Evolutionary conservation across 371 early-diverging fungal genomes (phyloP), one percentile per base, ranked within the genome.

Genomic region (Blakeslea trispora): DNA sequence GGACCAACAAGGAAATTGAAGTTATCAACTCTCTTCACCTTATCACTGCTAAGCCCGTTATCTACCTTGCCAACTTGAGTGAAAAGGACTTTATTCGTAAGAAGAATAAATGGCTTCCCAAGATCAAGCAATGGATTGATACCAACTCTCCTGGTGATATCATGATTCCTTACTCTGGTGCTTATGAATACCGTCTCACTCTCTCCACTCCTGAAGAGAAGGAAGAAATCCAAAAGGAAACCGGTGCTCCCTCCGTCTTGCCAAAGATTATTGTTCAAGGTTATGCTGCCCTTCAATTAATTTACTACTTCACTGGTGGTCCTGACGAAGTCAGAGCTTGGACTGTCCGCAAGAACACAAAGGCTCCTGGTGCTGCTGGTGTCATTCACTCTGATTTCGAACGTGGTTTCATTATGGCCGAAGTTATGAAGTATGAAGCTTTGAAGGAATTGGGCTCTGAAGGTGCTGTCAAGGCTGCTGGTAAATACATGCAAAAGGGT

Each of bases 291-390:
- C 82, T 99, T 47, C 82, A 91, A 51, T 79, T 99, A 21, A 88
- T 91, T 63, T 97, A 97, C 79, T 99, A 89, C 82, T 99, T 99
- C 75, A 99, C 99, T 3, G 93, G 87, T 51, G 99, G 99, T 49
- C 83, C 88, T 9, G 89, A 90, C 61, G 99, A 99, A 77, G 96
- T 96, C 18, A 86, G 96, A 56, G 91, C 95, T 13, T 98, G 98
- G 98, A 98, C 98, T 23, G 88, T 95, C 53, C 83, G 96, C 57
- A 91, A 89, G 62, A 80, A 82, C n/a, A 91, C 91, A 7, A 92
- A 91, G 72, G 98, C 98, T 24, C 97, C 98, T 22, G 90, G 95
- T 54, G 99, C 99, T 24, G 99, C 99, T 15, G 93, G 95, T 58
- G 94, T 94, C 23, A 82, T 83, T 61, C 77, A 77, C 80, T 86